A percentile compares a stretch with the other conserved stretches of the same genome.
phyloP scores from a whole-genome alignment of 345 rosid species.

The Linum trigynum region DNA sequence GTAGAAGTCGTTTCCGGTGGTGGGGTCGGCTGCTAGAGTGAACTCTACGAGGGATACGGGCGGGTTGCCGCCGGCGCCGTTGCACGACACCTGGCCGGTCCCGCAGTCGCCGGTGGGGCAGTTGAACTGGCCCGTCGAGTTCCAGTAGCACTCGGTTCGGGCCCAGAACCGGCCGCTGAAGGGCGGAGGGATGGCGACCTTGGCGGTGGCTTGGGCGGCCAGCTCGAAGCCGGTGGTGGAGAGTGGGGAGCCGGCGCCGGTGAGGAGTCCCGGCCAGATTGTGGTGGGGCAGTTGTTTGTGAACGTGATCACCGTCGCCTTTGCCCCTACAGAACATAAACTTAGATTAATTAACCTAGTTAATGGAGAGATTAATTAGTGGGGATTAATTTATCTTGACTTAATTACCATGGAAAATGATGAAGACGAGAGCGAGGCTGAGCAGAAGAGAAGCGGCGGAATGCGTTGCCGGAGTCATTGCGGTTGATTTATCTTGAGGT shows the following conservation, averaged over 20 bases:
- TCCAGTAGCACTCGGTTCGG: slow-evolving; percentile 19
- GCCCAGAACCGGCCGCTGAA: slow-evolving; percentile 37
- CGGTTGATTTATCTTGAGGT: neutral
- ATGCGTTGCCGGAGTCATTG: neutral
- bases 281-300: slow-evolving; percentile 29
- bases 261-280: slow-evolving; percentile 32
- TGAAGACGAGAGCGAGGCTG: neutral
- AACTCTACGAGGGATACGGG: slow-evolving; percentile 29
- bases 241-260: slow-evolving; percentile 15
- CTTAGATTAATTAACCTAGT: too few relatives aligned
- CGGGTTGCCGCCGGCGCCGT: slow-evolving; percentile 24
- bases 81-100: slow-evolving; percentile 24
- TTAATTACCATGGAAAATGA: neutral
- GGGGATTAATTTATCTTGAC: too few relatives aligned
- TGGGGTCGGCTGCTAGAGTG: slow-evolving; percentile 5
- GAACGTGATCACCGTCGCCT: slow-evolving; percentile 12
- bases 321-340: neutral
- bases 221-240: slow-evolving; percentile 26
- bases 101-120: slow-evolving; percentile 32
- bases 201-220: neutral
- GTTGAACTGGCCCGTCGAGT: slow-evolving; percentile 18
- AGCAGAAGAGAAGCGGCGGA: neutral
- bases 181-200: slow-evolving; percentile 11
- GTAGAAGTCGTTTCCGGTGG: slow-evolving; percentile 18
- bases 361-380: too few relatives aligned